Percentiles rank a stretch among this genome's conserved stretches.
phyloP scores from a whole-genome alignment of 148 eudicot genomes.

The Hydrangea macrophylla region DNA sequence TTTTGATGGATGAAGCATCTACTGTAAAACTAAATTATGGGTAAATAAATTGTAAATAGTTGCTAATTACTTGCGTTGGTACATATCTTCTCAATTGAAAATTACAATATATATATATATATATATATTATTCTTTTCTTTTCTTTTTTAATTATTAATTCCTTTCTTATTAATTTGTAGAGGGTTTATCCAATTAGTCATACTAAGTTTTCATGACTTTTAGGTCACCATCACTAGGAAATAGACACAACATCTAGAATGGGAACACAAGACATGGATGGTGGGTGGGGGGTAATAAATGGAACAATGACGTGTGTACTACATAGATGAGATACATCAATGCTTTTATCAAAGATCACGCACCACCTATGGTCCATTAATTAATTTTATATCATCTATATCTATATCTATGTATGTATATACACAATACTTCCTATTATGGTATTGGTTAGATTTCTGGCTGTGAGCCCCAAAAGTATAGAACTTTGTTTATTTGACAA shows the following conservation, averaged over 20 bases:
- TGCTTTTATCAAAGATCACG: background rate
- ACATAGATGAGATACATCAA: background rate
- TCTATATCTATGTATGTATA: background rate
- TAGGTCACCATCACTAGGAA: conserved; percentile 19
- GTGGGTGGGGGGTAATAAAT: conserved; percentile 22
- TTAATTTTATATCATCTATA: background rate
- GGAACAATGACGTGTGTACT: conserved; percentile 7
- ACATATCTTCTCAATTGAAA: too few relatives aligned
- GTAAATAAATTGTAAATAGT: too few relatives aligned
- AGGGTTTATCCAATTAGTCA: conserved; percentile 3
- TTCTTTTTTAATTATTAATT: too few relatives aligned
- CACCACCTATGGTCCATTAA: background rate
- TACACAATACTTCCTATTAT: background rate
- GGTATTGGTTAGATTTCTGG: background rate
- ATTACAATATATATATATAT: too few relatives aligned
- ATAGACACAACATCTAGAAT: conserved; percentile 16
- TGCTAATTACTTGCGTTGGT: too few relatives aligned
- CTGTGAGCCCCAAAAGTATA: background rate
- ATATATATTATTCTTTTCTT: background rate
- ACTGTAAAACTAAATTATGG: too few relatives aligned
- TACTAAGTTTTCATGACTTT: conserved; percentile 13
- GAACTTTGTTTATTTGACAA: background rate
- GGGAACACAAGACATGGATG: conserved; percentile 14
- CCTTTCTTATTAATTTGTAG: background rate
- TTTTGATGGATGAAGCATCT: too few relatives aligned